A percentile compares a stretch with the other conserved stretches of the same genome.
Evolutionary conservation across 1,139 yeast genomes (phyloP).

Genomic region (Geotrichum reessii): DNA sequence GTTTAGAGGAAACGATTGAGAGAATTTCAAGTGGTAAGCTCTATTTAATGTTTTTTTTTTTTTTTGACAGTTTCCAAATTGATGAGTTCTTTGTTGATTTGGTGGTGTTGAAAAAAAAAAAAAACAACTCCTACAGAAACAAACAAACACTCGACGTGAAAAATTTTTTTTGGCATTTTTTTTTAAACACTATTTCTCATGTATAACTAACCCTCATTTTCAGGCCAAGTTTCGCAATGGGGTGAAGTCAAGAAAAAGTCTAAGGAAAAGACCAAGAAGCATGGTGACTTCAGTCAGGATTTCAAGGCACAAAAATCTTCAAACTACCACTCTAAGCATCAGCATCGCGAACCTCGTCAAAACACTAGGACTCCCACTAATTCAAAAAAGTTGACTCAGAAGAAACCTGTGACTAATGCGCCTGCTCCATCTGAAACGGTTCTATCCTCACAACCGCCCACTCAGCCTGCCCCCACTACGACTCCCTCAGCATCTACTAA

Average conservation of each 20-base stretch:
- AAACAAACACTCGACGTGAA: not conserved
- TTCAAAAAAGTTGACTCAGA: not conserved
- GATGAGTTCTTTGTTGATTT: constrained; percentile 6
- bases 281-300: constrained; percentile 14
- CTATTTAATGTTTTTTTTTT: constrained; percentile 29
- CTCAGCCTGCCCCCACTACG: constrained; percentile 17
- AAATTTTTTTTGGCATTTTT: not conserved
- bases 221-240: constrained; percentile 49
- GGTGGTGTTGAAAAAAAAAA: constrained; percentile 1
- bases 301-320: constrained; percentile 4
- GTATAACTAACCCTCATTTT: not conserved
- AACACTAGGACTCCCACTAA: not conserved
- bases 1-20: constrained; percentile 73
- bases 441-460: constrained; percentile 2
- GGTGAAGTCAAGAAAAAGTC: constrained; percentile 57
- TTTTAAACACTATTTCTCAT: not conserved
- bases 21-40: constrained; percentile 70
- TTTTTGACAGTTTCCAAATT: not conserved
- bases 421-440: constrained; percentile 23
- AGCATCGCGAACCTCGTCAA: constrained; percentile 11
- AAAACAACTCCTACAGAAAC: not conserved
- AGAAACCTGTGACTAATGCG: constrained; percentile 3
- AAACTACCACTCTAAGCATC: constrained; percentile 12
- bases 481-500: constrained; percentile 25
- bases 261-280: constrained; percentile 40